Percentiles rank a stretch among this genome's conserved stretches.
These are phyloP conservation scores for Eutypella sp. DNA, from an alignment of 2,329 filamentous ascomycete species.

Conservation along the genomic window DNA sequence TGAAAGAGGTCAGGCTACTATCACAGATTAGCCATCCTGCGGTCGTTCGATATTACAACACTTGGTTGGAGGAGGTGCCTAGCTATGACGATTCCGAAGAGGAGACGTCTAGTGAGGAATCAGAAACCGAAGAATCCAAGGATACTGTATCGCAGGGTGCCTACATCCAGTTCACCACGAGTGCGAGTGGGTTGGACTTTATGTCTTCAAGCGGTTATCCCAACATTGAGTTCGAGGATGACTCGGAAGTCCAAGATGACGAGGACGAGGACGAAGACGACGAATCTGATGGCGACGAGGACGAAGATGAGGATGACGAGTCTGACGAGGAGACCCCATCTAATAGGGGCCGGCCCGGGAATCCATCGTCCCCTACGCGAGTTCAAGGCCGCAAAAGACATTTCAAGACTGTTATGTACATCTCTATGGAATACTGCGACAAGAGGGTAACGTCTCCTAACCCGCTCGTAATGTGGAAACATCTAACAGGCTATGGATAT, in stretches of 20 bases:
- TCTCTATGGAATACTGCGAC: slow-evolving; percentile 99
- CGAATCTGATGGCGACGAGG: slow-evolving; percentile 31
- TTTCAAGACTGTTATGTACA: slow-evolving; percentile 76
- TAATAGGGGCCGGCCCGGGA: slow-evolving; percentile 43
- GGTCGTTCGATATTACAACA: slow-evolving; percentile 86
- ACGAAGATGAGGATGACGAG: slow-evolving; percentile 33
- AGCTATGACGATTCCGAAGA: slow-evolving; percentile 52
- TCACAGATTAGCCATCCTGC: slow-evolving; percentile 89
- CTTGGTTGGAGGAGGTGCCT: slow-evolving; percentile 77
- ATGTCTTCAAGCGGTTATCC: slow-evolving; percentile 75
- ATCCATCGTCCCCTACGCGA: slow-evolving; percentile 30
- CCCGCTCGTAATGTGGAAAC: neutral
- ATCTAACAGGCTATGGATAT: neutral
- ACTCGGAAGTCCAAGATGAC: no score
- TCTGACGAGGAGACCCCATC: slow-evolving; percentile 39
- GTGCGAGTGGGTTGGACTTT: slow-evolving; percentile 82
- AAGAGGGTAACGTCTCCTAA: slow-evolving; percentile 56
- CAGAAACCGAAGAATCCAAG: slow-evolving; percentile 31
- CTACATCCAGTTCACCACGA: slow-evolving; percentile 59
- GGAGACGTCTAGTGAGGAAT: slow-evolving; percentile 47
- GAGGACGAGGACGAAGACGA: slow-evolving; percentile 37
- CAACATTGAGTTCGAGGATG: slow-evolving; percentile 72
- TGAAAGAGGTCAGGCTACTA: slow-evolving; percentile 81
- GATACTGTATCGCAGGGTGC: slow-evolving; percentile 35
- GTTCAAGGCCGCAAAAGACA: slow-evolving; percentile 40